Conservation (phyloP, 2,329 filamentous ascomycete species). For the Apiospora koreana region DNA sequence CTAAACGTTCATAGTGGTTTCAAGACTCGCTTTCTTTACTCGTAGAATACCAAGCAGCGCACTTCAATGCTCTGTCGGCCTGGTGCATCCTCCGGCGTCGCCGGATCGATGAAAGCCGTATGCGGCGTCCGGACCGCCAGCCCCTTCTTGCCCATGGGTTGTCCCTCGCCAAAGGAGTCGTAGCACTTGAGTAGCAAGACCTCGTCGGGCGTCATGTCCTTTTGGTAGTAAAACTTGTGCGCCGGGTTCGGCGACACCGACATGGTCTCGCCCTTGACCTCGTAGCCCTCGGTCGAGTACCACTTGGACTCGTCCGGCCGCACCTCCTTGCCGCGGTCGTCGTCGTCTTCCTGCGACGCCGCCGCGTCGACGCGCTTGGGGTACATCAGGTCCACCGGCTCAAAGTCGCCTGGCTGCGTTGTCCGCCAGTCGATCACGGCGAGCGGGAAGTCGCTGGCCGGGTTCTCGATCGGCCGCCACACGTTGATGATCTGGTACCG, state of each 20-base stretch:
- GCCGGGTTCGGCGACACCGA: constrained; percentile 56
- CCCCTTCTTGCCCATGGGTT: constrained; percentile 37
- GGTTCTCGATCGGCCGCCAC: constrained; percentile 66
- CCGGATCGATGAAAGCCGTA: constrained; percentile 57
- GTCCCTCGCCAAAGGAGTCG: constrained; percentile 45
- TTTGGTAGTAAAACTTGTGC: constrained; percentile 66
- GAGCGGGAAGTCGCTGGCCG: constrained; percentile 63
- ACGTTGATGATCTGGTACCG: constrained; percentile 71
- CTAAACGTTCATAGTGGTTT: not conserved
- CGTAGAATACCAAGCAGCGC: constrained; percentile 61
- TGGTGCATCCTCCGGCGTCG: constrained; percentile 48
- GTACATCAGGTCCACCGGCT: constrained; percentile 64
- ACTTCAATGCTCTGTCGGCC: constrained; percentile 65
- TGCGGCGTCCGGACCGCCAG: constrained; percentile 51
- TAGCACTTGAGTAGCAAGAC: constrained; percentile 54
- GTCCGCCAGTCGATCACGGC: constrained; percentile 66
- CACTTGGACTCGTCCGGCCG: constrained; percentile 15
- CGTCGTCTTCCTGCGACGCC: not conserved
- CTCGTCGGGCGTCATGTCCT: constrained; percentile 64
- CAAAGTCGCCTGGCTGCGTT: constrained; percentile 57
- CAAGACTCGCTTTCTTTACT: not conserved
- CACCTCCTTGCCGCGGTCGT: constrained; percentile 14
- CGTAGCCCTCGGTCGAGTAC: constrained; percentile 59
- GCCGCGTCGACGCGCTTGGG: constrained; percentile 41
- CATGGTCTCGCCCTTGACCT: constrained; percentile 62